Base-by-base conservation (phyloP, 2,329 filamentous ascomycete species). In the Albifimbria verrucaria region DNA sequence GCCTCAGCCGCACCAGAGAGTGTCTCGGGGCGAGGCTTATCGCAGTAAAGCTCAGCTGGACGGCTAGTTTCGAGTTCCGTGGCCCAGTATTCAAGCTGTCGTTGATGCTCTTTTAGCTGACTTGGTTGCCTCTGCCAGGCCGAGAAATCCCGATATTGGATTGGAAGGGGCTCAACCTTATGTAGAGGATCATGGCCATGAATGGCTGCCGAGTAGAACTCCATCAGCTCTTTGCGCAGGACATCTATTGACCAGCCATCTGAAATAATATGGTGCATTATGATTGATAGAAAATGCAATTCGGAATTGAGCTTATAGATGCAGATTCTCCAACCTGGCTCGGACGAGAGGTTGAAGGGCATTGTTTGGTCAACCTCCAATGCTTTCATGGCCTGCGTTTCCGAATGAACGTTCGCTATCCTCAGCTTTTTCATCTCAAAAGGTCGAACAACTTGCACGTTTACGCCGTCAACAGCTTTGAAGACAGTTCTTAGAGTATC, bases 121-220 rank as follows among this genome's bases (percentile, higher is more conserved):
- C 20, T 3, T 26, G 41, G 21, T 59, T 57, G 24, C 52, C 50
- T 60, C 21, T 62, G 56, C 59, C 59, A 60, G 2, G 43, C 26
- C 1, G 60, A 41, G 23, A 55, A 60, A 45, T 62, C 58, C 10
- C 59, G 45, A 25, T 60, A 62, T 52, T 62, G 58, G n/a, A 62
- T 61, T 1, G 59, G 50, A 1, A 63, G 51, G 0, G 59, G 58
- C 2, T 44, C 25, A 6, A 56, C 22, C 7, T 48, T 17, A 3
- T 52, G 51, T 2, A 56, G 22, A 2, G 56, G 55, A 21, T 60
- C 53, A n/a, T 21, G 47, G 7, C 28, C 28, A 18, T 39, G n/a
- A 18, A 49, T 10, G 2, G 47, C 47, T 12, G 47, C 26, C 10
- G 47, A 39, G 18, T 49, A 55, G 32, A 54, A 55, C 7, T 3